Evolutionary conservation across 345 rosid genomes (phyloP).

Genomic region (Conringia planisiliqua): DNA sequence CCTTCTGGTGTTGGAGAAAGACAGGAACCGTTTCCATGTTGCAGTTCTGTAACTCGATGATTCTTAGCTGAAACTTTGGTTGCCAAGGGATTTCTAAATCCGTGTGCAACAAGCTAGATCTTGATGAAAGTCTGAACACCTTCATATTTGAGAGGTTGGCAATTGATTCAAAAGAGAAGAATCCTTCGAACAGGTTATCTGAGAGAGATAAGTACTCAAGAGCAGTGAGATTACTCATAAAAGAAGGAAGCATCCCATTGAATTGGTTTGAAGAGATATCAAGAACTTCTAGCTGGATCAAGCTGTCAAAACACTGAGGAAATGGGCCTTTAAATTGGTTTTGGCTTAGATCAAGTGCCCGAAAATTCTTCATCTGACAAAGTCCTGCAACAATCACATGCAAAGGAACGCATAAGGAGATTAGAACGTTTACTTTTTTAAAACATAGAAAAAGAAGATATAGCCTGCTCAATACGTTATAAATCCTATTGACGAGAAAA

Average conservation of each 20-base stretch:
- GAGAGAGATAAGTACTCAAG: constrained; percentile 14
- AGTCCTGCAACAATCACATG: background rate
- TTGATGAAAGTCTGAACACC: constrained; percentile 15
- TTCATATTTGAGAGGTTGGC: constrained; percentile 11
- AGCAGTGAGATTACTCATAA: background rate
- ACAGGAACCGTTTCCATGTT: background rate
- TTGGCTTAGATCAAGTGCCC: background rate
- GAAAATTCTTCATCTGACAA: background rate
- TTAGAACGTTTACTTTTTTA: too few species aligned
- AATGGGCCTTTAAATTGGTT: background rate
- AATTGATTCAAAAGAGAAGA: background rate
- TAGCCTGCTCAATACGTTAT: too few species aligned
- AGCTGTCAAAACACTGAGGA: background rate
- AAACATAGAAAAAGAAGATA: too few species aligned
- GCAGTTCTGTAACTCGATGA: background rate
- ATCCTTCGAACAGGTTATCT: constrained; percentile 7
- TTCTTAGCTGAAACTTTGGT: background rate
- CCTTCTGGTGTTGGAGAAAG: constrained; percentile 7
- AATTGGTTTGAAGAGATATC: constrained; percentile 16
- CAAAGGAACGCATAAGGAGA: too few species aligned
- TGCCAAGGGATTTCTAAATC: background rate
- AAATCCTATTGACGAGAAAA: too few species aligned
- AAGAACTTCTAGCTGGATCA: constrained; percentile 14
- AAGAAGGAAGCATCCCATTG: background rate
- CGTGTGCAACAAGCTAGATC: background rate